These are phyloP conservation scores for Starmerella powellii DNA, from an alignment of 805 yeast genomes.

Conservation along the genomic window DNA sequence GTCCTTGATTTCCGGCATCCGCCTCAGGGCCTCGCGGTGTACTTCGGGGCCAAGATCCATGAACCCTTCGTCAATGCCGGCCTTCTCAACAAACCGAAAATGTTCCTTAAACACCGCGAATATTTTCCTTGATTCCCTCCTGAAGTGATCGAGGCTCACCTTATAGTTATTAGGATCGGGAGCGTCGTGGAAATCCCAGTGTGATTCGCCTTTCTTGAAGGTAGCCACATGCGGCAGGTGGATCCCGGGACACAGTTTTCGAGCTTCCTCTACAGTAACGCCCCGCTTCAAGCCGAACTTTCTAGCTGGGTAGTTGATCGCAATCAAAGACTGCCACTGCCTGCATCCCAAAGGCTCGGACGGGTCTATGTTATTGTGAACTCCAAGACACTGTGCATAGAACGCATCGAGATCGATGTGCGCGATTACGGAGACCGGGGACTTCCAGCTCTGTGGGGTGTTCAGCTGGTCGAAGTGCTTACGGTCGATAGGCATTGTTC, in stretches of 20 bases:
- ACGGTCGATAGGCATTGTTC: conserved; percentile 8
- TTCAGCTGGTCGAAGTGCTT: conserved; percentile 20
- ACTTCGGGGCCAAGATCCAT: conserved; percentile 68
- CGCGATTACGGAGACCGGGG: conserved; percentile 67
- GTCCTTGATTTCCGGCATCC: conserved; percentile 35
- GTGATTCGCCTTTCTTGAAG: conserved; percentile 70
- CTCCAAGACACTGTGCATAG: conserved; percentile 86
- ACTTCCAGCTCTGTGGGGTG: conserved; percentile 30
- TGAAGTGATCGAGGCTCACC: conserved; percentile 81
- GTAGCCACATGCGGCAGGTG: conserved; percentile 88
- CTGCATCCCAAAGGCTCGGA: conserved; percentile 85
- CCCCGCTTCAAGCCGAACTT: conserved; percentile 68
- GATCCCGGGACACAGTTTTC: conserved; percentile 60
- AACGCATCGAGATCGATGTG: conserved; percentile 91
- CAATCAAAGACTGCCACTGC: conserved; percentile 84
- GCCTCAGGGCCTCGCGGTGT: conserved; percentile 32
- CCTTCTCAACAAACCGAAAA: conserved; percentile 73
- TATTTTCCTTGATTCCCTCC: conserved; percentile 75
- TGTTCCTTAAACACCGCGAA: conserved; percentile 47
- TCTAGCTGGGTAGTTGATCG: conserved; percentile 73
- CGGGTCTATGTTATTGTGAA: conserved; percentile 49
- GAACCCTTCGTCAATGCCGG: conserved; percentile 90
- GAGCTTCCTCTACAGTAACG: conserved; percentile 59
- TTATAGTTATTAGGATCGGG: conserved; percentile 55
- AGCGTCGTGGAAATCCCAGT: conserved; percentile 58